Conservation (phyloP, 306 rosid genomes). For the Pyrus communis region DNA sequence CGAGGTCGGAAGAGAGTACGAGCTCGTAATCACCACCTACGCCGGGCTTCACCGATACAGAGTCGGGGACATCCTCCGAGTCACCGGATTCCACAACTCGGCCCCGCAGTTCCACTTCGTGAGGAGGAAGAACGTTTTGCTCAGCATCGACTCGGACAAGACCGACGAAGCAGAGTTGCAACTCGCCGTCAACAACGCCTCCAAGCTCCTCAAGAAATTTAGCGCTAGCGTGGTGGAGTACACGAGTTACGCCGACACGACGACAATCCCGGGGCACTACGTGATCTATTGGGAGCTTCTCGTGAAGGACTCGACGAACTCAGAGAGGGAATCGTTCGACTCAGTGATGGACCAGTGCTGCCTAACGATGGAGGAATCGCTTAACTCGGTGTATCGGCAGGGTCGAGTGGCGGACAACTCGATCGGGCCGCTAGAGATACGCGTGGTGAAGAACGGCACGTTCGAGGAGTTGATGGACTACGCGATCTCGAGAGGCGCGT, state of each 20-base stretch:
- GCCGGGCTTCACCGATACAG: constrained; percentile 48
- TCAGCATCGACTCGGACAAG: constrained; percentile 56
- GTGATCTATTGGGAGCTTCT: constrained; percentile 53
- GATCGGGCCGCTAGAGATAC: constrained; percentile 45
- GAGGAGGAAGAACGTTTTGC: constrained; percentile 43
- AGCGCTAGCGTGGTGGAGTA: constrained; percentile 48
- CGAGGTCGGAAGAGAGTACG: constrained; percentile 48
- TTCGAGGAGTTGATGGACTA: constrained; percentile 59
- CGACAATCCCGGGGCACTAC: constrained; percentile 51
- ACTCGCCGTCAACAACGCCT: constrained; percentile 42
- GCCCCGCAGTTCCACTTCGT: constrained; percentile 61
- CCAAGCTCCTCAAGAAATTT: constrained; percentile 9
- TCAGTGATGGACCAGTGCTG: constrained; percentile 31
- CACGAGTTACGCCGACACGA: constrained; percentile 52
- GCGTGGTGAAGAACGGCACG: constrained; percentile 42
- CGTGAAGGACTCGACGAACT: constrained; percentile 25
- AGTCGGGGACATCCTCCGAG: constrained; percentile 55
- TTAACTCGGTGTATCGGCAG: constrained; percentile 49
- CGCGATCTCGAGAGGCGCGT: constrained; percentile 57
- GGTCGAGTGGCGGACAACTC: constrained; percentile 49
- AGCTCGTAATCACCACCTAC: constrained; percentile 47
- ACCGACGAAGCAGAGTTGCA: constrained; percentile 57
- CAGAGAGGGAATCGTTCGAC: constrained; percentile 15
- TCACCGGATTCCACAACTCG: constrained; percentile 60
- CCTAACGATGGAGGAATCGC: constrained; percentile 45